phyloP scores from a whole-genome alignment of 116 monocot species.

The Posidonia oceanica region DNA sequence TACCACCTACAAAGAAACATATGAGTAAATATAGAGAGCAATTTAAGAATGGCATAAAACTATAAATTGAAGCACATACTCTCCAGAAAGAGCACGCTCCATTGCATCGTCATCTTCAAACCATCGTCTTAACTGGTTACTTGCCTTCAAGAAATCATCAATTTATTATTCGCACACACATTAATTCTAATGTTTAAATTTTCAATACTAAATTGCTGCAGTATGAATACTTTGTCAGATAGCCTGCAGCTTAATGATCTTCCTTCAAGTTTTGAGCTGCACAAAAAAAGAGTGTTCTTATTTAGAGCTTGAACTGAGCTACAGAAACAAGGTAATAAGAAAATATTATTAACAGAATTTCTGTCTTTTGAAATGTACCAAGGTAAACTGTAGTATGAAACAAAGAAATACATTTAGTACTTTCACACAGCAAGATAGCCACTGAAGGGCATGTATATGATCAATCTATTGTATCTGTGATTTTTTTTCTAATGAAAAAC shows the following conservation, averaged over 20 bases:
- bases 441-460: no score
- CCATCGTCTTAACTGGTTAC: constrained; percentile 65
- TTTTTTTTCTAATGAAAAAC: no score
- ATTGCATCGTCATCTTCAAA: constrained; percentile 97
- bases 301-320: no score
- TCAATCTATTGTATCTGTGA: no score
- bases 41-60: neutral
- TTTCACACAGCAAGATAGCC: no score
- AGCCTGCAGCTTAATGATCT: constrained; percentile 70
- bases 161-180: neutral
- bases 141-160: constrained; percentile 51
- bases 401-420: no score
- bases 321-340: no score
- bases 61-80: constrained; percentile 38
- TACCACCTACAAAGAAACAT: constrained; percentile 54
- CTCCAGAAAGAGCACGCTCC: constrained; percentile 88
- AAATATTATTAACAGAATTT: no score
- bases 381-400: neutral
- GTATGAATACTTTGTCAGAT: constrained; percentile 62
- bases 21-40: neutral
- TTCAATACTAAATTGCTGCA: neutral
- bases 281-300: constrained; percentile 3
- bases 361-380: no score
- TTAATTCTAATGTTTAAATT: neutral
- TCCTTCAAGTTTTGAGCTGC: constrained; percentile 88